Evolutionary conservation across 176 grass and related monocot species (phyloP).

Genomic region (Areca catechu): DNA sequence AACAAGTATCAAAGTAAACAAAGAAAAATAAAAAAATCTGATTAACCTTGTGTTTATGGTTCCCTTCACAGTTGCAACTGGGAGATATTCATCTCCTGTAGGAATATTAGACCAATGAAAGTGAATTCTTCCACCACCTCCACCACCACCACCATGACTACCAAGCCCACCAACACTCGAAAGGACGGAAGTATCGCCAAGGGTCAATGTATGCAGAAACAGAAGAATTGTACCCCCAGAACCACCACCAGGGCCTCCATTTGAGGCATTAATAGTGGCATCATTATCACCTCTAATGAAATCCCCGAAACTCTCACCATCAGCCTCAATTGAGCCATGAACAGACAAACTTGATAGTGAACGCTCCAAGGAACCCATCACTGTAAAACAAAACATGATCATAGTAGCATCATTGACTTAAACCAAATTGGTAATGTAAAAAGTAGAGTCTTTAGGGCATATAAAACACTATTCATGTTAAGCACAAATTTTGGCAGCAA

Average conservation of each 20-base stretch:
- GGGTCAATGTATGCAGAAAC: conserved; percentile 61
- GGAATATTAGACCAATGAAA: conserved; percentile 94
- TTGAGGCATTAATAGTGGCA: conserved; percentile 29
- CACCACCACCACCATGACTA: conserved; percentile 56
- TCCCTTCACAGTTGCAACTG: conserved; percentile 78
- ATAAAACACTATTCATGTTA: too few relatives aligned
- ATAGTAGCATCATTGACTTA: not conserved
- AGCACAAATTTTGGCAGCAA: too few relatives aligned
- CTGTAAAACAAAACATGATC: conserved; percentile 30
- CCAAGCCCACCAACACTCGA: conserved; percentile 77
- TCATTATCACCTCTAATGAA: not conserved
- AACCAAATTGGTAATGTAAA: not conserved
- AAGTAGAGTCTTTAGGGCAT: too few relatives aligned
- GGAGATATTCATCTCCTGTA: conserved; percentile 87
- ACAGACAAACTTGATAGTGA: conserved; percentile 55
- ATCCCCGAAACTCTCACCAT: conserved; percentile 53
- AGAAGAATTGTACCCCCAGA: conserved; percentile 95
- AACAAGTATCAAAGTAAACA: not conserved
- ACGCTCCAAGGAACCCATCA: conserved; percentile 93
- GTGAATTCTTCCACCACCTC: conserved; percentile 84
- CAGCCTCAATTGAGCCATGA: conserved; percentile 76
- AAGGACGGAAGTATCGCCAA: conserved; percentile 57
- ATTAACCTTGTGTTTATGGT: conserved; percentile 71
- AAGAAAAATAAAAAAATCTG: conserved; percentile 18
- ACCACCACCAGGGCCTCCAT: conserved; percentile 82